Evolutionary conservation across 306 rosid genomes (phyloP), one percentile per base, ranked within the genome.

Genomic region (Vachellia collinsii): DNA sequence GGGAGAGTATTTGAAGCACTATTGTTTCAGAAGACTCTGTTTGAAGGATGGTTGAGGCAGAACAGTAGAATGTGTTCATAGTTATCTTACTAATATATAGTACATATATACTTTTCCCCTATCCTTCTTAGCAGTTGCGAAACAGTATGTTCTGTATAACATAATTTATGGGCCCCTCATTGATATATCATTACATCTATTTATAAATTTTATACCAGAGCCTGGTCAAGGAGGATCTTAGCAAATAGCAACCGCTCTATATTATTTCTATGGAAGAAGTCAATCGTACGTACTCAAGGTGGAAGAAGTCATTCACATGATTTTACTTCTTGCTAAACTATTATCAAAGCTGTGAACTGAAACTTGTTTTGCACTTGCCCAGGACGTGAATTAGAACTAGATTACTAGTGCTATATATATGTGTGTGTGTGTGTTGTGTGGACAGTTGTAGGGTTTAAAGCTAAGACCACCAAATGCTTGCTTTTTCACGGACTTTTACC

Each of bases 401-500:
- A 19, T 6, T 67, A 79, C 59, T 85, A 70, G 81, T 79, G 54
- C 14, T 50, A 16, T 14, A 50, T 14, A 50, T 51, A 51, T 17
- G n/a, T n/a, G n/a, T n/a, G n/a, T n/a, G n/a, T n/a, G n/a, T n/a
- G n/a, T n/a, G n/a, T n/a, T n/a, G n/a, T n/a, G n/a, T n/a, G 23
- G 59, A 51, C 22, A 51, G 20, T 17, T 19, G 22, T 6, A 14
- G 59, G 20, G 22, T 51, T 19, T 51, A 51, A 51, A 51, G 59
- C 59, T 17, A 51, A 51, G 59, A 51, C 10, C 59, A 6, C 59
- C n/a, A 6, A 51, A 19, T 51, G 59, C 59, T 19, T 51, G 59
- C 59, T 19, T 51, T 51, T 51, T 51, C 3, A 51, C 17, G 22
- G 9, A 80, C 91, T 85, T 11, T 96, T 97, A 54, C 90, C 94